phyloP scores from a whole-genome alignment of 2,329 filamentous ascomycete species.

The Beauveria bassiana region DNA sequence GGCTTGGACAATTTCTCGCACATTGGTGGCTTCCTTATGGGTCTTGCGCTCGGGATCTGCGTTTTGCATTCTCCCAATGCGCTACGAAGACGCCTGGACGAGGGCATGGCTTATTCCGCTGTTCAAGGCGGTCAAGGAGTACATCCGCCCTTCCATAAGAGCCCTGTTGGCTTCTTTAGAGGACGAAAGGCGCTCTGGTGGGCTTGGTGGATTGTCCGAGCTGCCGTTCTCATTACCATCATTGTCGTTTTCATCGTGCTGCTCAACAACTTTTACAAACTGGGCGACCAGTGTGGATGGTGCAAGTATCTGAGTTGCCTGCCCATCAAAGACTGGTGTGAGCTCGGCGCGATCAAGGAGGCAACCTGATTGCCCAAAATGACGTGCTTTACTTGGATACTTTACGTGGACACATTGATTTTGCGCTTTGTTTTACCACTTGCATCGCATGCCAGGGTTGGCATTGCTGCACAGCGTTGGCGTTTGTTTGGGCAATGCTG shows the following conservation, averaged over 20 bases:
- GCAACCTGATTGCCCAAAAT: not conserved
- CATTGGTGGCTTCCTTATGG: conserved; percentile 93
- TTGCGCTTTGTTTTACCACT: conserved; percentile 9
- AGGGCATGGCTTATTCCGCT: conserved; percentile 62
- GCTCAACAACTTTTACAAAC: conserved; percentile 84
- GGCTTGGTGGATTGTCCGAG: conserved; percentile 90
- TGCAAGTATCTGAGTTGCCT: conserved; percentile 93
- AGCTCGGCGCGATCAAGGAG: conserved; percentile 34
- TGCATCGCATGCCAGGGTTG: not conserved
- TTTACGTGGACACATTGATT: conserved; percentile 2
- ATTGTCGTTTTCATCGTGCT: conserved; percentile 80
- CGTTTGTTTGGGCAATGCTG: conserved; percentile 18
- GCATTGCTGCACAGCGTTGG: conserved; percentile 25
- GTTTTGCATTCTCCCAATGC: conserved; percentile 82
- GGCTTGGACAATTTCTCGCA: conserved; percentile 96
- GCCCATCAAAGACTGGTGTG: conserved; percentile 63
- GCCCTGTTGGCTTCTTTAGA: conserved; percentile 75
- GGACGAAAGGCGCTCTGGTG: conserved; percentile 92
- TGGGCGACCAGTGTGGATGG: conserved; percentile 72
- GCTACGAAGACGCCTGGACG: conserved; percentile 65
- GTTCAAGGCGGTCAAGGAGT: conserved; percentile 47
- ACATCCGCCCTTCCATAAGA: conserved; percentile 49
- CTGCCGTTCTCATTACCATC: conserved; percentile 68
- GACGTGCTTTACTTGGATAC: conserved; percentile 10
- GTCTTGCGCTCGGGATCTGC: conserved; percentile 76